Evolutionary conservation across 352 stramenopile genomes (phyloP).

Genomic region (Pythium rhizo-oryzae): DNA sequence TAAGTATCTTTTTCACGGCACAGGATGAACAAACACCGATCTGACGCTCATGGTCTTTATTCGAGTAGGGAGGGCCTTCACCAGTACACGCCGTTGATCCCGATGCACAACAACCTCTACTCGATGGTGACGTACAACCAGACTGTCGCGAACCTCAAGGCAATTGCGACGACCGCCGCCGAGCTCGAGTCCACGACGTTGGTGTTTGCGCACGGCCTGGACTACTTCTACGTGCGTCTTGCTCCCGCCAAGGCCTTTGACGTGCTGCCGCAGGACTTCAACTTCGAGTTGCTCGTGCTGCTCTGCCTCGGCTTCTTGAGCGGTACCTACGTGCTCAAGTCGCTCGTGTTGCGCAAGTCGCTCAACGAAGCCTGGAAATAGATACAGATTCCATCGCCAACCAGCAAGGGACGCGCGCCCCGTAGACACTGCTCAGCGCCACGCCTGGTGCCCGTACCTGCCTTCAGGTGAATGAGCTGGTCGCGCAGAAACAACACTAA

Average conservation of each 20-base stretch:
- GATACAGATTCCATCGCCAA: neutral
- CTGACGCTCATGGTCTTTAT: neutral
- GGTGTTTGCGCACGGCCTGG: slow-evolving; percentile 92
- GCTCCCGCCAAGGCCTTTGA: slow-evolving; percentile 96
- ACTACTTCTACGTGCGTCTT: slow-evolving; percentile 95
- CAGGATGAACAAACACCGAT: neutral
- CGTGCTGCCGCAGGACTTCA: slow-evolving; percentile 96
- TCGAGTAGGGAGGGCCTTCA: slow-evolving; percentile 67
- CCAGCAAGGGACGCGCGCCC: neutral
- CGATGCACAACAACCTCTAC: slow-evolving; percentile 83
- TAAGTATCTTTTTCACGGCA: slow-evolving; percentile 22
- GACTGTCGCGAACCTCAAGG: slow-evolving; percentile 80
- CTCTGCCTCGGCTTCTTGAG: slow-evolving; percentile 89
- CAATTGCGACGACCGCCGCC: slow-evolving; percentile 67
- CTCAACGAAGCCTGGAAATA: slow-evolving; percentile 88
- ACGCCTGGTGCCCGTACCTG: neutral
- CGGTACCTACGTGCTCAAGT: slow-evolving; percentile 67
- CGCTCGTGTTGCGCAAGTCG: slow-evolving; percentile 70
- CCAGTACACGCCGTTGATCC: slow-evolving; percentile 91
- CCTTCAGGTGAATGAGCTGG: neutral
- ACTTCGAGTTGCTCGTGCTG: slow-evolving; percentile 92
- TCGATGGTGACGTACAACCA: slow-evolving; percentile 92
- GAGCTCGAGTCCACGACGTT: slow-evolving; percentile 96
- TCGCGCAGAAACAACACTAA: neutral
- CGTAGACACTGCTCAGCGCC: neutral